Evolutionary conservation across 2,329 filamentous ascomycete species (phyloP).

Genomic region (Colletotrichum orbiculare): DNA sequence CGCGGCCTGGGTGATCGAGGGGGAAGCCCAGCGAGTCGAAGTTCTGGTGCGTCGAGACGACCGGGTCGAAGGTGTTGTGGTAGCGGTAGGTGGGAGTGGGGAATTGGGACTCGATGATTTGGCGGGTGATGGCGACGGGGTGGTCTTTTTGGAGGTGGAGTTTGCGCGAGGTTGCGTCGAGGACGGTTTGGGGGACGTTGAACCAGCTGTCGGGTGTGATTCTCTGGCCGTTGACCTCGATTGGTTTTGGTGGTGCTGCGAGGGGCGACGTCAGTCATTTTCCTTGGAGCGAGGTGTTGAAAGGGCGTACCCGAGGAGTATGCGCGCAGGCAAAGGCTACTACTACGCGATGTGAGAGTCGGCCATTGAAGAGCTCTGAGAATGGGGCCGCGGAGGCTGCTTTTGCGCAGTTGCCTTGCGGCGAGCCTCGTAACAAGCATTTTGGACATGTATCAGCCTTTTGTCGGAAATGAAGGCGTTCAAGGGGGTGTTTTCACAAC

Average conservation of each 20-base stretch:
- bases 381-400: conserved; percentile 30
- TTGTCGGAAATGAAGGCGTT: conserved; percentile 16
- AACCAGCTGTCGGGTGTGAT: conserved; percentile 84
- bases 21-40: conserved; percentile 98
- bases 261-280: no score
- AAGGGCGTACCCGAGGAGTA: conserved; percentile 42
- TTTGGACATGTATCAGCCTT: conserved; percentile 4
- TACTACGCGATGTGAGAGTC: conserved; percentile 18
- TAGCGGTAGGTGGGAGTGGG: conserved; percentile 77
- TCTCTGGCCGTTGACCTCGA: conserved; percentile 70
- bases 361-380: conserved; percentile 10
- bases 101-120: conserved; percentile 93
- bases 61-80: conserved; percentile 82
- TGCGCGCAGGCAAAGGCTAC: conserved; percentile 11
- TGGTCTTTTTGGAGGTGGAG: conserved; percentile 94
- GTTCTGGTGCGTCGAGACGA: conserved; percentile 87
- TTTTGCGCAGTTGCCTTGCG: conserved; percentile 27
- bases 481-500: conserved; percentile 15
- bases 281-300: no score
- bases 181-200: conserved; percentile 82
- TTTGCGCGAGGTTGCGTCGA: conserved; percentile 77
- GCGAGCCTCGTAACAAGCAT: conserved; percentile 33
- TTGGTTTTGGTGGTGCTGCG: conserved; percentile 39
- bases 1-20: conserved; percentile 86
- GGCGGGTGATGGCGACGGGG: conserved; percentile 88